phyloP scores from a whole-genome alignment of 75 land plant species.

The Isoetes taiwanensis region DNA sequence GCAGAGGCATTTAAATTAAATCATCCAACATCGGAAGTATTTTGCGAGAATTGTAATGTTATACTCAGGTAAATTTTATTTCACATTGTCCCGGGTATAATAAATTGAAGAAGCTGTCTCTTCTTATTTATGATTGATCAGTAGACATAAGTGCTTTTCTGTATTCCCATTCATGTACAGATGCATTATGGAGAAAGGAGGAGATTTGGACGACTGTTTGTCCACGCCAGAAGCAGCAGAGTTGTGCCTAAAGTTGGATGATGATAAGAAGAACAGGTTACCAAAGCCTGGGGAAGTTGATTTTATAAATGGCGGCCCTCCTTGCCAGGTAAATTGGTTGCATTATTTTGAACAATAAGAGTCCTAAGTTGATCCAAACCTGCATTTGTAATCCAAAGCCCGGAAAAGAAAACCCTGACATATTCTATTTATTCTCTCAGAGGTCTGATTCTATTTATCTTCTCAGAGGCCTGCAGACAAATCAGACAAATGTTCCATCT shows the following conservation, averaged over 20 bases:
- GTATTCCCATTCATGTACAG: no score
- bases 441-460: no score
- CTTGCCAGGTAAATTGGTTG: slow-evolving; percentile 66
- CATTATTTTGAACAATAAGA: no score
- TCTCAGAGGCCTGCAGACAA: no score
- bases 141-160: no score
- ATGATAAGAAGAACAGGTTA: slow-evolving; percentile 40
- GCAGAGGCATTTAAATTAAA: slow-evolving; percentile 82
- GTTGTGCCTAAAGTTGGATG: slow-evolving; percentile 31
- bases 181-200: slow-evolving; percentile 75
- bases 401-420: no score
- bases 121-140: neutral
- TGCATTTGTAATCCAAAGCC: no score
- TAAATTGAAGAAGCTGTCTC: neutral
- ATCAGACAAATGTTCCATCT: no score
- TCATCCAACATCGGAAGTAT: slow-evolving; percentile 66
- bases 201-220: slow-evolving; percentile 75
- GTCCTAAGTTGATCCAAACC: no score
- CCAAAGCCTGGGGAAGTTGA: slow-evolving; percentile 90
- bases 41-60: slow-evolving; percentile 86
- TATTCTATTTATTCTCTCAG: no score
- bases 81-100: neutral
- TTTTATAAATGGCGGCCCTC: slow-evolving; percentile 94
- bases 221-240: slow-evolving; percentile 80
- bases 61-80: slow-evolving; percentile 46